Base-by-base conservation (phyloP, 2,329 filamentous ascomycete genomes). In the Penicillium sp. region DNA sequence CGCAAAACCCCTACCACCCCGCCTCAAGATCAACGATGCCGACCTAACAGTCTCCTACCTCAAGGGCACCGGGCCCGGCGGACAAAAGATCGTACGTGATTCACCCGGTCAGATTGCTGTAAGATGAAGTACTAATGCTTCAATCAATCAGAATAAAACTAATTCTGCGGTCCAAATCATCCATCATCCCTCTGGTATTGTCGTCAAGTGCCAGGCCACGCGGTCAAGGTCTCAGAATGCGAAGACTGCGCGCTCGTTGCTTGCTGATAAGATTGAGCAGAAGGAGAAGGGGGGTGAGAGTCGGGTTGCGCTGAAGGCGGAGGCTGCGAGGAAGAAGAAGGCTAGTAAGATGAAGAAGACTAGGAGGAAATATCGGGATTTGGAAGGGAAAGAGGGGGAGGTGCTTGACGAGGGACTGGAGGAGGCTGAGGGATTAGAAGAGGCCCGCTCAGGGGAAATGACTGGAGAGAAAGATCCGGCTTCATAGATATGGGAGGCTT, bases 151-250 rank as follows among this genome's bases (percentile, higher is more conserved):
- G 89, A 99, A 99, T 78, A 99, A 99, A 85, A 99, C 95, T 26
- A 92, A 88, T 63, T 97, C 91, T 0, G 93, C 93, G 37, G 93
- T 97, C 2, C 95, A 99, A 73, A 82, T 99, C 35, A 95, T 89
- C 65, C 95, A 99, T 74, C 78, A 90, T 16, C 91, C 93, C 6
- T 96, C 93, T 0, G 93, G 93, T 59, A 86, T 97, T 52, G 93
- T 98, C 14, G 85, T 99, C 61, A 99, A 99, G 78, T 93, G 86
- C 55, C 95, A 99, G 76, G 91, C 89, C 21, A 98, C 95, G 9
- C 87, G 95, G 48, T 96, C 90, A 1, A 86, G 91, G 19, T 84
- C 84, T 56, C 90, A 96, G 75, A 99, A 99, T 73, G 86, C 93
- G 61, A 93, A 90, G 73, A 88, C 91, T 60, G 95, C 95, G 13